These are phyloP conservation scores for Backusella morwellensis DNA, from an alignment of 192 early-diverging fungal species.

Conservation along the genomic window DNA sequence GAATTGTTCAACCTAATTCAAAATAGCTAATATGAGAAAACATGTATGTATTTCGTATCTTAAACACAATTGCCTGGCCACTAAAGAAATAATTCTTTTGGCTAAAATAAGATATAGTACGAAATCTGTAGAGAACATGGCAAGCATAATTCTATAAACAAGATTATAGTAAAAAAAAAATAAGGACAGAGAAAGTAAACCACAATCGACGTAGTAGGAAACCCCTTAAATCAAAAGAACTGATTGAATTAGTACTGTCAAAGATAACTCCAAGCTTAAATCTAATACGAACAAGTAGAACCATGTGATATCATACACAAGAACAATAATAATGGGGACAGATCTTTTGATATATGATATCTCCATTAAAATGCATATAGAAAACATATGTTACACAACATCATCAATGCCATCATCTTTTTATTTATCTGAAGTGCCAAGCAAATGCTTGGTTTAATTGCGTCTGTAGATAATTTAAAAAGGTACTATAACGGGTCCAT, in stretches of 20 bases:
- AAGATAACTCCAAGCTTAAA: not conserved
- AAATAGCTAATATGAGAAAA: too few relatives aligned
- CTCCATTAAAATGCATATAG: conserved; percentile 1
- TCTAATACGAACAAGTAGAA: not conserved
- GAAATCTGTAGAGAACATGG: not conserved
- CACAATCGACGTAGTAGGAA: not conserved
- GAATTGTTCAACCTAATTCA: too few relatives aligned
- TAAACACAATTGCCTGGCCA: too few relatives aligned
- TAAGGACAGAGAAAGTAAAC: not conserved
- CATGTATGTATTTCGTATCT: too few relatives aligned
- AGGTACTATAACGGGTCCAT: too few relatives aligned
- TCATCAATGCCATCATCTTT: not conserved
- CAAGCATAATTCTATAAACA: not conserved
- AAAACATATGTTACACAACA: not conserved
- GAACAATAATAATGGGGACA: not conserved
- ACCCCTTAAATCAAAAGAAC: not conserved
- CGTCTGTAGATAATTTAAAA: too few relatives aligned
- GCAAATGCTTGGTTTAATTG: not conserved
- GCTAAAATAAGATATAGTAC: too few relatives aligned
- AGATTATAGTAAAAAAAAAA: not conserved
- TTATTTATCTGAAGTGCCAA: not conserved
- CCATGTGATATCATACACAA: not conserved
- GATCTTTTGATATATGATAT: not conserved
- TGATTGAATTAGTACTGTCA: not conserved
- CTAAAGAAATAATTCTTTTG: too few relatives aligned